phyloP scores from a whole-genome alignment of 2,329 filamentous ascomycete genomes.

The Ceratocystis smalleyi region DNA sequence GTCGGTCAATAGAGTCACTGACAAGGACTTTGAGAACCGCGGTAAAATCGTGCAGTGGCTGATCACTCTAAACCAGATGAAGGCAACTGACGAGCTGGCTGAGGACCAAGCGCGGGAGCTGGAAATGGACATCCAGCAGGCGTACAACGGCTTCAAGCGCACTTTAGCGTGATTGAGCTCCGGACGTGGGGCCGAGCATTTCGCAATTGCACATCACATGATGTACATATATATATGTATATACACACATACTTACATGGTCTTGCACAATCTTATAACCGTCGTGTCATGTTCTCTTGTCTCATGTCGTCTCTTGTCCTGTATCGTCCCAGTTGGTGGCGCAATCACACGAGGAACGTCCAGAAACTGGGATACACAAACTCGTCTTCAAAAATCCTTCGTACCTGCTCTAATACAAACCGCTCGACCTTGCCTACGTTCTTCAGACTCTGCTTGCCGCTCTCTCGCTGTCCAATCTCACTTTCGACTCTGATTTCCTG shows the following conservation, averaged over 20 bases:
- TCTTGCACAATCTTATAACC: not conserved
- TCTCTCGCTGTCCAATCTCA: constrained; percentile 85
- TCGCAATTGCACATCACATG: not conserved
- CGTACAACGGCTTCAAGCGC: constrained; percentile 84
- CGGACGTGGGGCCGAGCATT: not conserved
- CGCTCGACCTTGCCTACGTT: constrained; percentile 98
- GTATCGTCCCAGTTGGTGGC: constrained; percentile 13
- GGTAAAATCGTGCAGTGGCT: constrained; percentile 98
- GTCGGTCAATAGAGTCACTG: constrained; percentile 91
- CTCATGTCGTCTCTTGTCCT: not conserved
- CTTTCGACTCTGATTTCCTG: constrained; percentile 94
- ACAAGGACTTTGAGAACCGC: constrained; percentile 84
- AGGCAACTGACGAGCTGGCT: constrained; percentile 75
- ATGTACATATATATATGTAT: not conserved
- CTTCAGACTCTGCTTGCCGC: constrained; percentile 86
- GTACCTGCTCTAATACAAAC: constrained; percentile 91
- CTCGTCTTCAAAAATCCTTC: constrained; percentile 94
- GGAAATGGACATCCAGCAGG: constrained; percentile 83
- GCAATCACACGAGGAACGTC: constrained; percentile 68
- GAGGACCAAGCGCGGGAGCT: constrained; percentile 80
- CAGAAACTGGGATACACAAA: constrained; percentile 97
- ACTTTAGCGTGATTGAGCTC: constrained; percentile 40
- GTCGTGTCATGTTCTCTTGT: not conserved
- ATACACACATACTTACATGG: constrained; percentile 2
- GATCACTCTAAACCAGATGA: constrained; percentile 95